Evolutionary conservation across 805 yeast species (phyloP).

Genomic region (Groenewaldozyma salmanticensis): DNA sequence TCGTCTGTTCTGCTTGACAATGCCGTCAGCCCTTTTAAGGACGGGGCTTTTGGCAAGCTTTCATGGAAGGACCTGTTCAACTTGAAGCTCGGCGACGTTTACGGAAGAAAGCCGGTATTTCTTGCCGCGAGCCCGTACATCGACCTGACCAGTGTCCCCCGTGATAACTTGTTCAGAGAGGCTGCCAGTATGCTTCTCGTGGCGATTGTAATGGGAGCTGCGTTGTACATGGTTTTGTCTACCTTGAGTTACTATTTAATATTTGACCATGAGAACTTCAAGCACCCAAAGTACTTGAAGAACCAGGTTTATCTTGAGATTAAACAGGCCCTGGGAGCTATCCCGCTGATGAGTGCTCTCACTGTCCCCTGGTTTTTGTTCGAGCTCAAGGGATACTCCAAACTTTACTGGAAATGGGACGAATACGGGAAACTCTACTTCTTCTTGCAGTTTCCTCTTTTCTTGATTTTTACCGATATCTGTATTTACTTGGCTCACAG

Average conservation of each 20-base stretch:
- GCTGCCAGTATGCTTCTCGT: slow-evolving; percentile 52
- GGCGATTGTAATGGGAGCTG: slow-evolving; percentile 77
- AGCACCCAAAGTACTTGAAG: slow-evolving; percentile 92
- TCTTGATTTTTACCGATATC: slow-evolving; percentile 88
- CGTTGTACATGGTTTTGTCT: slow-evolving; percentile 70
- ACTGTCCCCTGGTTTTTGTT: slow-evolving; percentile 86
- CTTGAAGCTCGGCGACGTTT: neutral
- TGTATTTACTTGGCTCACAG: slow-evolving; percentile 88
- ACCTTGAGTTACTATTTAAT: slow-evolving; percentile 65
- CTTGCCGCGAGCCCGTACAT: slow-evolving; percentile 41
- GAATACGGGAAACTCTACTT: slow-evolving; percentile 66
- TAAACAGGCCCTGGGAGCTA: slow-evolving; percentile 64
- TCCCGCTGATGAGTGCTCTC: slow-evolving; percentile 79
- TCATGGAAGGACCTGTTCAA: neutral
- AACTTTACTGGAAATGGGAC: slow-evolving; percentile 56
- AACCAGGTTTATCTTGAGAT: slow-evolving; percentile 87
- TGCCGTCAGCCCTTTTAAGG: neutral
- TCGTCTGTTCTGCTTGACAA: neutral
- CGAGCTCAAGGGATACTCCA: slow-evolving; percentile 78
- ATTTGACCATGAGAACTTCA: slow-evolving; percentile 81
- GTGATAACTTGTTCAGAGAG: slow-evolving; percentile 70
- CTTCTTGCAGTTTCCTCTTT: slow-evolving; percentile 58
- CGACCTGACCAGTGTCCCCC: slow-evolving; percentile 55
- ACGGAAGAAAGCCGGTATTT: neutral
- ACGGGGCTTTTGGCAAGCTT: neutral